Evolutionary conservation across 768 basidiomycete species (phyloP), one percentile per base, ranked within the genome.

Genomic region (Psilocybe subaeruginosa): DNA sequence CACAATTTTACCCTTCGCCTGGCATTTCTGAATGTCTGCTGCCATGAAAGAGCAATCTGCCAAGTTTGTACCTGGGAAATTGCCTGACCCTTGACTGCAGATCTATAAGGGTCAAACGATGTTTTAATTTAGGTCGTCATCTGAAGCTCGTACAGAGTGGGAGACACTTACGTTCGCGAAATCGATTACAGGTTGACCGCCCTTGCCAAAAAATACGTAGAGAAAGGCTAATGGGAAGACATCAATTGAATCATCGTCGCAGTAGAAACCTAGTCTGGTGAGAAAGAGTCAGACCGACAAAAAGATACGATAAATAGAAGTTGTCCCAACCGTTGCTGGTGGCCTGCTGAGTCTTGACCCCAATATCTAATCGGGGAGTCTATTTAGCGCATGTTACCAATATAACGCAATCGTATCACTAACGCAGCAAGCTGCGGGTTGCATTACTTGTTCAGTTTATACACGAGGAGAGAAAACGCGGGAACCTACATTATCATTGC

Each of bases 21-120:
- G 90, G 72, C 90, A 92, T 39, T 79, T 76, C 69, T 85, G 68
- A 65, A 92, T 91, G 58, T 85, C 83, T 2, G 82, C 70, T 3
- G 85, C 84, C 54, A 91, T 74, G 72, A 85, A 85, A 4, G 77
- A 74, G 67, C 90, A 91, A 66, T 90, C 78, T 16, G 84, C 84
- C n/a, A 91, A 77, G 58, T 80, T 74, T 33, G 86, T 87, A 16
- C 86, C 87, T 2, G 82, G 60, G 65, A 89, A 90, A n/a, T 79
- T 74, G 3, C 76, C 64, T 50, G 80, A 74, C 56, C 79, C 74
- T 54, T 69, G 66, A 70, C 79, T 86, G 72, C 89, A 89, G 54
- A 78, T 86, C 86, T 90, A 59, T 29, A 52, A 4, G 14, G 8
- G 41, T 16, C 11, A 49, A 27, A 59, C 31, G 11, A 12, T 39